Evolutionary conservation across 2,329 filamentous ascomycete genomes (phyloP).

Genomic region (Cladosporium phlei): DNA sequence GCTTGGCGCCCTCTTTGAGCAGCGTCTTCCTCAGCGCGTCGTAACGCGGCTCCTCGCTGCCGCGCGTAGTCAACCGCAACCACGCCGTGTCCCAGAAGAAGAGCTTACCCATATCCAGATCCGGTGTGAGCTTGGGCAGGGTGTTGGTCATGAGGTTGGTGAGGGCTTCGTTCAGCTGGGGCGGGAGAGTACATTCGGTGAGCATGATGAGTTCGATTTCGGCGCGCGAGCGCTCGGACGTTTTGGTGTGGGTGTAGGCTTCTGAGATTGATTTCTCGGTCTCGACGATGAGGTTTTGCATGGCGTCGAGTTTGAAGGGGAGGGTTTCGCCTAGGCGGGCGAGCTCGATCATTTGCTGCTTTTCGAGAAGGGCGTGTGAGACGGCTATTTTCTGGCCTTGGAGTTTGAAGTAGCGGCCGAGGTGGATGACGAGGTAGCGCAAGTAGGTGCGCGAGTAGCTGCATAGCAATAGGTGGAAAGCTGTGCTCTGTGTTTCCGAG

Average conservation of each 20-base stretch:
- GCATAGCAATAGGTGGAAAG: conserved; percentile 58
- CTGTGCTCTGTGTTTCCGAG: conserved; percentile 21
- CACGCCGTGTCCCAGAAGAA: conserved; percentile 69
- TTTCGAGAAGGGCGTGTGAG: conserved; percentile 45
- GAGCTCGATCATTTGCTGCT: conserved; percentile 46
- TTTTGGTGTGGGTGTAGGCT: conserved; percentile 48
- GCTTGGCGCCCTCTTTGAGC: conserved; percentile 29
- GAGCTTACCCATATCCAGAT: conserved; percentile 61
- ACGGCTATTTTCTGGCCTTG: conserved; percentile 16
- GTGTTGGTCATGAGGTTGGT: conserved; percentile 45
- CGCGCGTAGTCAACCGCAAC: conserved; percentile 51
- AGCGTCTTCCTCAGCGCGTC: conserved; percentile 53
- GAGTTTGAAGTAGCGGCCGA: conserved; percentile 35
- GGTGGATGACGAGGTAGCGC: conserved; percentile 61
- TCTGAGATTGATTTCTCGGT: conserved; percentile 62
- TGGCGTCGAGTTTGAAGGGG: conserved; percentile 42
- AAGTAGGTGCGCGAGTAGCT: conserved; percentile 71
- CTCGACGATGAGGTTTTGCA: conserved; percentile 49
- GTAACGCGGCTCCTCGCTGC: conserved; percentile 46
- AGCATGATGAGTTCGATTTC: conserved; percentile 51
- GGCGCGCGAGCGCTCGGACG: conserved; percentile 43
- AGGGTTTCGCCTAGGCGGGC: conserved; percentile 48
- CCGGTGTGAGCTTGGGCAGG: conserved; percentile 53
- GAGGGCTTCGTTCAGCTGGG: conserved; percentile 47
- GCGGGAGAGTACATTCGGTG: conserved; percentile 48